phyloP scores from a whole-genome alignment of 768 basidiomycete species.

The Tubosaeta sp. region DNA sequence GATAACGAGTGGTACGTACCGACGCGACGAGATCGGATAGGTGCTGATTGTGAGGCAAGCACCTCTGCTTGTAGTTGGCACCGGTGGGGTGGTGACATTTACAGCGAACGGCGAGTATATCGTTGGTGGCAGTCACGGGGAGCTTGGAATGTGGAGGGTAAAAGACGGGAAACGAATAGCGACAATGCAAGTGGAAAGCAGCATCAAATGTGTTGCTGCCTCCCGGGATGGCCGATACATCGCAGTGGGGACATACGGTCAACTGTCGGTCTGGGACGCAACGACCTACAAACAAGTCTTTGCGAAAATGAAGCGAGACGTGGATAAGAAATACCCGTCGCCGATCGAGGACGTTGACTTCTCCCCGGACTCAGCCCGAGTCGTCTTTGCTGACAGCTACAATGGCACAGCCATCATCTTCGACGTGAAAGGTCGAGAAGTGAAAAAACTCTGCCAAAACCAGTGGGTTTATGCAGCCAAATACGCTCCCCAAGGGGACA shows the following conservation, averaged over 20 bases:
- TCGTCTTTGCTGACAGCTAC: not conserved
- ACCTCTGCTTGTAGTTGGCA: too few relatives aligned
- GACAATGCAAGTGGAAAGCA: too few relatives aligned
- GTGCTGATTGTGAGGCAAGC: too few relatives aligned
- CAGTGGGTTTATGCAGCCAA: not conserved
- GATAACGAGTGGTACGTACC: too few relatives aligned
- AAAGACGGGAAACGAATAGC: not conserved
- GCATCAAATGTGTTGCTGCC: not conserved
- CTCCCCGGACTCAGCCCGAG: not conserved
- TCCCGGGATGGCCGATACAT: constrained; percentile 3
- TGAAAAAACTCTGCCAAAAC: too few relatives aligned
- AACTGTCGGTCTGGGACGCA: not conserved
- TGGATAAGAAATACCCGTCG: not conserved
- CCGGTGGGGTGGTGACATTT: too few relatives aligned
- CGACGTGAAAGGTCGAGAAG: not conserved
- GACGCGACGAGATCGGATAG: too few relatives aligned
- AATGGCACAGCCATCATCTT: not conserved
- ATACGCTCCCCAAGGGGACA: not conserved
- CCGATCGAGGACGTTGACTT: not conserved
- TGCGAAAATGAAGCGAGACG: too few relatives aligned
- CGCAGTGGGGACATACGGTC: not conserved
- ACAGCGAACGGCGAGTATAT: too few relatives aligned
- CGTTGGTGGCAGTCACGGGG: too few relatives aligned
- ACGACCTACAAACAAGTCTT: not conserved
- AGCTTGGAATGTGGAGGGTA: not conserved